Evolutionary conservation across 164 flowering plant species (phyloP).

Genomic region (Pachysandra terminalis): DNA sequence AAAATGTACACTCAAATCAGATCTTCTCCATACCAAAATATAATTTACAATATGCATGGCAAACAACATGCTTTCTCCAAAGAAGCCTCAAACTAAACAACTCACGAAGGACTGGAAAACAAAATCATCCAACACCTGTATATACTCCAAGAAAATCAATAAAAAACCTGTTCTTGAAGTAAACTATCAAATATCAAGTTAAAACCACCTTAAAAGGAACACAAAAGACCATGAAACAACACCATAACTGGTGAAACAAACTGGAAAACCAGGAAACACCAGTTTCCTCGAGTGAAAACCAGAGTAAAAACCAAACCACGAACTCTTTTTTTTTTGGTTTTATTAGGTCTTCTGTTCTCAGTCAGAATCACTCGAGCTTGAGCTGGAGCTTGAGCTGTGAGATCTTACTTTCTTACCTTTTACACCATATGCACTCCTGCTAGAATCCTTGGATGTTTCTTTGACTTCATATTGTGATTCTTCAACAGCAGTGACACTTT

Average conservation of each 20-base stretch:
- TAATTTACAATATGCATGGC: constrained; percentile 22
- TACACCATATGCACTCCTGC: neutral
- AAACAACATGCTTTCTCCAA: constrained; percentile 3
- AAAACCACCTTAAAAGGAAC: no score
- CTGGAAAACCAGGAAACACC: no score
- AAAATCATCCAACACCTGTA: neutral
- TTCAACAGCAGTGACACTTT: constrained; percentile 11
- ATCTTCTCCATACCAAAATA: constrained; percentile 6
- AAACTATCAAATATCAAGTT: no score
- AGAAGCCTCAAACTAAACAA: constrained; percentile 11
- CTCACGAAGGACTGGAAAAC: neutral
- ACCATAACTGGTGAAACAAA: no score
- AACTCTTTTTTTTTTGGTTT: neutral
- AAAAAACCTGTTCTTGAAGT: constrained; percentile 6
- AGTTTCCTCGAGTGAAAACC: no score
- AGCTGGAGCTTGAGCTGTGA: constrained; percentile 41
- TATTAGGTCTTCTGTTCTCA: constrained; percentile 12
- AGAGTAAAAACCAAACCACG: constrained; percentile 6
- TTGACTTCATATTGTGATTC: constrained; percentile 7
- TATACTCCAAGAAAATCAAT: constrained; percentile 22
- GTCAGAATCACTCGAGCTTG: constrained; percentile 47
- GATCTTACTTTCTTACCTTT: constrained; percentile 22
- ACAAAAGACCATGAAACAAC: no score
- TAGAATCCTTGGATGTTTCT: constrained; percentile 17
- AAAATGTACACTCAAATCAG: constrained; percentile 7